phyloP scores from a whole-genome alignment of 2,329 filamentous ascomycete species.

The Monosporascus sp. region DNA sequence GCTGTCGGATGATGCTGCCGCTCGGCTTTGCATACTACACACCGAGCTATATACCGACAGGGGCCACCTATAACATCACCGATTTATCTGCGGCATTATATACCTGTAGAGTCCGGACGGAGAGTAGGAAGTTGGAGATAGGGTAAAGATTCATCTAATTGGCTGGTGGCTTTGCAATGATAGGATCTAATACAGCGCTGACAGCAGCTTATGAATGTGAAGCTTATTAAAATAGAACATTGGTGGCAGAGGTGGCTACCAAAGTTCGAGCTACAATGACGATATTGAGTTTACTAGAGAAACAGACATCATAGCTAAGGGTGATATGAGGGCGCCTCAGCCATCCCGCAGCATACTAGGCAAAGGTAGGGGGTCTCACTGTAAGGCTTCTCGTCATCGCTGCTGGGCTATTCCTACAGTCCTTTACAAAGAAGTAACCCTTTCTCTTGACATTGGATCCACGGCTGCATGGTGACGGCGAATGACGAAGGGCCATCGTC shows the following conservation, averaged over 20 bases:
- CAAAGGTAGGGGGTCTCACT: too few species aligned
- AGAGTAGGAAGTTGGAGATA: neutral
- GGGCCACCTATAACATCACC: neutral
- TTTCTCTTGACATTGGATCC: too few species aligned
- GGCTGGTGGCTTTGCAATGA: neutral
- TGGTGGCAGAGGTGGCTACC: neutral
- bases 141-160: neutral
- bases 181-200: neutral
- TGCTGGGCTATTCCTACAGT: too few species aligned
- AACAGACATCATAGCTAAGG: neutral
- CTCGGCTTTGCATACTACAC: neutral
- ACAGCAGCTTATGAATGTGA: neutral
- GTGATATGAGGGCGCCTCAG: too few species aligned
- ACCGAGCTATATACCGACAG: neutral
- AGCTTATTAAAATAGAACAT: neutral
- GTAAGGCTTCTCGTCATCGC: too few species aligned
- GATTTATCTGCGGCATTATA: neutral
- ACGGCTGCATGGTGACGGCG: neutral
- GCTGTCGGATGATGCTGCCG: neutral
- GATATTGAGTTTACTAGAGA: neutral
- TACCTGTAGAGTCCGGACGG: neutral
- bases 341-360: too few species aligned
- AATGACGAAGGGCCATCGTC: neutral
- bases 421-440: too few species aligned
- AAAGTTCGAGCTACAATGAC: neutral